Conservation (phyloP, 164 flowering plant species). For the Annona cherimola region DNA sequence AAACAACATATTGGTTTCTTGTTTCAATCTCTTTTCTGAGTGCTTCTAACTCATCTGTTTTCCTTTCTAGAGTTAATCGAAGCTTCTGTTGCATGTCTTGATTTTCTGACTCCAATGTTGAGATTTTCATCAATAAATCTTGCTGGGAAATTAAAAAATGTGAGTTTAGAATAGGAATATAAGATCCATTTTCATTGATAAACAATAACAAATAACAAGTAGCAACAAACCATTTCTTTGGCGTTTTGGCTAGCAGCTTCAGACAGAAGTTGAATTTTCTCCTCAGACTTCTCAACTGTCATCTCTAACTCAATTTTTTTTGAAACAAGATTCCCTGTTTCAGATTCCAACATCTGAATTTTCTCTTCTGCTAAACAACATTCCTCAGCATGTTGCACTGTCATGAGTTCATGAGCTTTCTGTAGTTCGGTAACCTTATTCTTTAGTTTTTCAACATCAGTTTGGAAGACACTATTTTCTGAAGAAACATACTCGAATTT, state of each 20-base stretch:
- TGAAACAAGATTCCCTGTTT: slow-evolving; percentile 41
- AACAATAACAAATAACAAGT: not conserved
- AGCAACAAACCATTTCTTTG: slow-evolving; percentile 54
- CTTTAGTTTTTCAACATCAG: slow-evolving; percentile 44
- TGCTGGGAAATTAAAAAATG: slow-evolving; percentile 46
- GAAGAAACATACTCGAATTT: slow-evolving; percentile 30
- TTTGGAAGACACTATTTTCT: slow-evolving; percentile 48
- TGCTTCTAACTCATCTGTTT: slow-evolving; percentile 42
- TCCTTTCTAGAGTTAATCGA: slow-evolving; percentile 41
- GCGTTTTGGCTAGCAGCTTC: slow-evolving; percentile 50
- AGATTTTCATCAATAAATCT: slow-evolving; percentile 50
- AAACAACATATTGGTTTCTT: slow-evolving; percentile 36
- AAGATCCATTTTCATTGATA: not conserved
- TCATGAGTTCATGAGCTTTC: slow-evolving; percentile 49
- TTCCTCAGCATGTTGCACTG: slow-evolving; percentile 76
- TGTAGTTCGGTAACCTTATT: slow-evolving; percentile 55
- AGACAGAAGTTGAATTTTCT: slow-evolving; percentile 34
- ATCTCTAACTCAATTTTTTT: slow-evolving; percentile 57
- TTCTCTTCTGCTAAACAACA: slow-evolving; percentile 57
- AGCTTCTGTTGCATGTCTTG: slow-evolving; percentile 47
- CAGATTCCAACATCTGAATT: slow-evolving; percentile 56
- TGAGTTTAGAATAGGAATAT: slow-evolving; percentile 13
- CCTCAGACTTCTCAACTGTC: slow-evolving; percentile 48
- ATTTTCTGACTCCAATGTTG: slow-evolving; percentile 52
- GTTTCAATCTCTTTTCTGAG: slow-evolving; percentile 46